Conservation (phyloP, 139 green algal genomes). For the Picochlorum sp. region DNA sequence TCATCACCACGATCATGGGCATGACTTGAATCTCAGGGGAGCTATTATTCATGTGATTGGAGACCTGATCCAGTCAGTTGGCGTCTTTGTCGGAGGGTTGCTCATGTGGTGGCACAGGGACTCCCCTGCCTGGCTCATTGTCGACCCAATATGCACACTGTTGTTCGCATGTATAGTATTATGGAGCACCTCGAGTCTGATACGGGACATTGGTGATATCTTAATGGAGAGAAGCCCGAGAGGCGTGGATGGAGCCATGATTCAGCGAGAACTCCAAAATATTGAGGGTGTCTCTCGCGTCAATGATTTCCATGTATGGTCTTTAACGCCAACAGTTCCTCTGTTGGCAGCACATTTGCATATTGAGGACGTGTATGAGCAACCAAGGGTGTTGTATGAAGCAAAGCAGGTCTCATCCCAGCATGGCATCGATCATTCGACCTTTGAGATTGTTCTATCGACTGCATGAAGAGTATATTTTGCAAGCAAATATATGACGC, state of each 20-base stretch:
- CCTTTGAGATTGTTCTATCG: constrained; percentile 46
- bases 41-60: constrained; percentile 86
- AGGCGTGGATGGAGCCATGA: constrained; percentile 39
- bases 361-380: constrained; percentile 22
- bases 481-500: too few relatives aligned
- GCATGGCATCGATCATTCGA: constrained; percentile 51
- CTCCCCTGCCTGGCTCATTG: constrained; percentile 43
- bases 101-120: constrained; percentile 84
- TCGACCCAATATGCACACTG: constrained; percentile 89
- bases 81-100: constrained; percentile 70
- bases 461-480: too few relatives aligned
- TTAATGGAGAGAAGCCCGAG: constrained; percentile 85
- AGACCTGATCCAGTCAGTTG: constrained; percentile 84
- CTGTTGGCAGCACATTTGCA: constrained; percentile 68
- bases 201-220: constrained; percentile 78
- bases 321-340: constrained; percentile 61
- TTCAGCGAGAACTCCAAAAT: constrained; percentile 16
- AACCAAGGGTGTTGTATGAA: constrained; percentile 11
- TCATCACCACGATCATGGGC: constrained; percentile 19
- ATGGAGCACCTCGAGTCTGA: constrained; percentile 65
- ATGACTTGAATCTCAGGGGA: constrained; percentile 42
- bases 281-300: constrained; percentile 68
- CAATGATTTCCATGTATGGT: constrained; percentile 89
- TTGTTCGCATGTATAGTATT: constrained; percentile 84
- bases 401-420: too few relatives aligned